Percentiles rank a stretch among this genome's conserved stretches.
Evolutionary conservation across 2,329 filamentous ascomycete genomes (phyloP).

Genomic region (Aspergillus neoniger): DNA sequence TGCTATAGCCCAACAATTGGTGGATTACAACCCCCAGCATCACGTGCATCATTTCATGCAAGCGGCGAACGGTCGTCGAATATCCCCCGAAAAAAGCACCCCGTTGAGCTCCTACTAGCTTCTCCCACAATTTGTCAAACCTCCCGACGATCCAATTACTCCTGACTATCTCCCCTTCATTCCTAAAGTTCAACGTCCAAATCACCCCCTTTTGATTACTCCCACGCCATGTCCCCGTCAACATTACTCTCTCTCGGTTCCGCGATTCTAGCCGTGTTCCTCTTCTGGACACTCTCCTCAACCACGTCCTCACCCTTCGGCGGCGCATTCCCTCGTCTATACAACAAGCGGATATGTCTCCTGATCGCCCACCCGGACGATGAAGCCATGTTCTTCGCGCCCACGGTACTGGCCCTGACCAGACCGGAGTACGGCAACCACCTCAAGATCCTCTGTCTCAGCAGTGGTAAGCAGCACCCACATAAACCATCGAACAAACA

Average conservation of each 20-base stretch:
- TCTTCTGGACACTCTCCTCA: constrained; percentile 47
- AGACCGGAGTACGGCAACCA: constrained; percentile 79
- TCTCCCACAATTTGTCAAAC: background rate
- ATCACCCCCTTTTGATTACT: too few relatives aligned
- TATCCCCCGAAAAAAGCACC: background rate
- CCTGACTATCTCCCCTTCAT: background rate
- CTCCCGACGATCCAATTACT: background rate
- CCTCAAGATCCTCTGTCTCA: constrained; percentile 90
- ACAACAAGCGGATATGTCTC: constrained; percentile 83
- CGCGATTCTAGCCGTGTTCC: constrained; percentile 44
- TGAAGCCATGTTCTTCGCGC: constrained; percentile 99
- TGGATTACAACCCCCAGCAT: background rate
- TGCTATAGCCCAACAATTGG: background rate
- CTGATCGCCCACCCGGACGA: constrained; percentile 97
- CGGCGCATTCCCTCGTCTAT: constrained; percentile 59
- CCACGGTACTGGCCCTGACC: constrained; percentile 81
- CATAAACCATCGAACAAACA: too few relatives aligned
- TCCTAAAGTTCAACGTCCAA: too few relatives aligned
- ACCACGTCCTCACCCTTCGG: constrained; percentile 44
- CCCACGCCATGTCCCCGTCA: constrained; percentile 19
- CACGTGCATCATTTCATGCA: background rate
- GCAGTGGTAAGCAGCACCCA: constrained; percentile 63
- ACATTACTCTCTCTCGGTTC: constrained; percentile 33
- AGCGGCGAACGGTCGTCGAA: background rate
- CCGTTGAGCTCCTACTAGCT: background rate